Conservation (phyloP, 2,329 filamentous ascomycete species). For the Scopulariopsis brevicaulis region DNA sequence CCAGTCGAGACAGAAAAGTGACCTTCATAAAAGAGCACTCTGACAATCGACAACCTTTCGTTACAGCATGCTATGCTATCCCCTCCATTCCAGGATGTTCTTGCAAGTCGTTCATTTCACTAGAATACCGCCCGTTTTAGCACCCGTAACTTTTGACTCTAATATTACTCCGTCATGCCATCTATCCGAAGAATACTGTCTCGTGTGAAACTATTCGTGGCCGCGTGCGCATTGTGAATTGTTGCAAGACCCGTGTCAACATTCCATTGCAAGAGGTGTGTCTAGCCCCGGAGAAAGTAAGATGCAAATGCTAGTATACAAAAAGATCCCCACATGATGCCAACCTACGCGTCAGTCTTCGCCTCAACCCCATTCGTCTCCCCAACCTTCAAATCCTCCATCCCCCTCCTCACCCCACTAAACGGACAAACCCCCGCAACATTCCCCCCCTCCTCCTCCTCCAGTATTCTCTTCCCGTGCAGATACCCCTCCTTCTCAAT, state of each 20-base stretch:
- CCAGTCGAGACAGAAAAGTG: neutral
- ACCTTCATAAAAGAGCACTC: neutral
- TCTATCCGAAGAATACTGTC: too few species aligned
- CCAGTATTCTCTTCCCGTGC: constrained; percentile 49
- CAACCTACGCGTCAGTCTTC: neutral
- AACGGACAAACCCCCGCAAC: neutral
- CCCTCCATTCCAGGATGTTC: too few species aligned
- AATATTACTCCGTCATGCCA: too few species aligned
- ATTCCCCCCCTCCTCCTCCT: constrained; percentile 10
- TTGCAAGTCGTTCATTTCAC: too few species aligned
- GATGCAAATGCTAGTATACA: neutral
- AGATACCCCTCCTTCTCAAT: constrained; percentile 53
- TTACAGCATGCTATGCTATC: too few species aligned
- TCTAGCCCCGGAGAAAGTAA: neutral
- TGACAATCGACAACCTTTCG: too few species aligned
- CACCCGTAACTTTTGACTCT: too few species aligned
- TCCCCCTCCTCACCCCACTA: neutral
- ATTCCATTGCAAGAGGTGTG: neutral
- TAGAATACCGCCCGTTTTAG: too few species aligned
- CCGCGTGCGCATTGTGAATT: too few species aligned
- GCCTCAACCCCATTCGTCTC: neutral
- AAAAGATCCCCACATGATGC: neutral
- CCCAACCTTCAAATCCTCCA: neutral
- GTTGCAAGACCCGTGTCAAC: too few species aligned
- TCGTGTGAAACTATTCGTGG: too few species aligned